Evolutionary conservation across 2,329 filamentous ascomycete genomes (phyloP).

Genomic region (Aquanectria penicillioides): DNA sequence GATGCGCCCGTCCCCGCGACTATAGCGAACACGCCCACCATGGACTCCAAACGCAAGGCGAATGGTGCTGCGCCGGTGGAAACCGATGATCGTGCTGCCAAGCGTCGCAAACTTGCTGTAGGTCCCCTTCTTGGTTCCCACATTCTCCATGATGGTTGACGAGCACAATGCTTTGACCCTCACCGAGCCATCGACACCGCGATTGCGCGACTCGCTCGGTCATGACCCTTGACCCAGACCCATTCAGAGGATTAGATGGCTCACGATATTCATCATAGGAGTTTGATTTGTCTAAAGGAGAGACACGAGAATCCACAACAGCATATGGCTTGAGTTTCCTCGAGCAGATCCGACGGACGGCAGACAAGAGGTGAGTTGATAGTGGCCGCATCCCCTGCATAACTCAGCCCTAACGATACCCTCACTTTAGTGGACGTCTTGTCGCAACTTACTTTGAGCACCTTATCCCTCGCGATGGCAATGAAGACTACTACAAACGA

Average conservation of each 20-base stretch:
- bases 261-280: slow-evolving; percentile 38
- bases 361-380: slow-evolving; percentile 78
- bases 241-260: slow-evolving; percentile 8
- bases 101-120: slow-evolving; percentile 64
- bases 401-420: slow-evolving; percentile 31
- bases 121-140: slow-evolving; percentile 47
- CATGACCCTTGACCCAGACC: no score
- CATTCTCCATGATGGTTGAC: neutral
- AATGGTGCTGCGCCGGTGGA: slow-evolving; percentile 57
- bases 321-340: slow-evolving; percentile 78
- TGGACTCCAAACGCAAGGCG: slow-evolving; percentile 69
- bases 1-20: slow-evolving; percentile 43
- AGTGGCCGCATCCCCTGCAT: neutral
- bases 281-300: slow-evolving; percentile 63
- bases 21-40: slow-evolving; percentile 43
- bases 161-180: no score
- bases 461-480: slow-evolving; percentile 70
- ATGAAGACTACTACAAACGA: slow-evolving; percentile 80
- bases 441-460: slow-evolving; percentile 81
- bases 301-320: slow-evolving; percentile 75
- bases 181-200: neutral
- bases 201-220: slow-evolving; percentile 21
- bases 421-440: slow-evolving; percentile 69
- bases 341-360: slow-evolving; percentile 77
- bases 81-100: slow-evolving; percentile 62